Base-by-base conservation (phyloP, 306 rosid genomes). In the Rosa multiflora region DNA sequence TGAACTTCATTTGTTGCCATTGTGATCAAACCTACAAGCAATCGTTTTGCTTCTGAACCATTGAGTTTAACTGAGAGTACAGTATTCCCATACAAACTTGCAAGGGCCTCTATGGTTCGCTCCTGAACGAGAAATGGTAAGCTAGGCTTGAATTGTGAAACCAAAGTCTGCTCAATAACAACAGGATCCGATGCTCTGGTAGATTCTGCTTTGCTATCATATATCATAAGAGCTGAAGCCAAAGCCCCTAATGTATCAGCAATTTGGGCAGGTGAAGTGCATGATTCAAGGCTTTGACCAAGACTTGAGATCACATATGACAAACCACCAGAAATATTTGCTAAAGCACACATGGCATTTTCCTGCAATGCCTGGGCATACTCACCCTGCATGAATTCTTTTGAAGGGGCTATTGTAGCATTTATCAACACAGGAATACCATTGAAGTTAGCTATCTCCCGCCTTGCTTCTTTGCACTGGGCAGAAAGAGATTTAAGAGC, bases 371-470 rank as follows among this genome's bases (percentile, higher is more conserved):
- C 97, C 88, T 93, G 99, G 79, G 99, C 99, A 85, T 86, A 83
- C 85, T 93, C 96, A 5, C 99, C 99, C 90, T 93, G 99, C 98
- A 96, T 96, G 86, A 84, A 96, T 82, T 96, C 99, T 91, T 96
- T 96, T 49, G 98, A 96, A 85, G 99, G 99, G 81, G 99, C 99
- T 87, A 96, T 96, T 49, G 99, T 96, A 75, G 97, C 99, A 90
- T 90, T 93, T 84, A 96, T 96, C 87, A 96, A 73, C 78, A 93
- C 86, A 88, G 99, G 98, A 75, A 96, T 96, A 79, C 99, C 99
- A 77, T 88, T 93, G 76, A 75, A 87, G 84, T 85, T 93, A 66
- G 99, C 94, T 85, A 96, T 86, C 89, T 96, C 99, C 51, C 89
- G 86, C 77, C 94, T 92, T 39, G 99, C 99, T 59, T 96, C 99